Evolutionary conservation across 768 basidiomycete genomes (phyloP), one percentile per base, ranked within the genome.

Genomic region (Saitozyma podzolica): DNA sequence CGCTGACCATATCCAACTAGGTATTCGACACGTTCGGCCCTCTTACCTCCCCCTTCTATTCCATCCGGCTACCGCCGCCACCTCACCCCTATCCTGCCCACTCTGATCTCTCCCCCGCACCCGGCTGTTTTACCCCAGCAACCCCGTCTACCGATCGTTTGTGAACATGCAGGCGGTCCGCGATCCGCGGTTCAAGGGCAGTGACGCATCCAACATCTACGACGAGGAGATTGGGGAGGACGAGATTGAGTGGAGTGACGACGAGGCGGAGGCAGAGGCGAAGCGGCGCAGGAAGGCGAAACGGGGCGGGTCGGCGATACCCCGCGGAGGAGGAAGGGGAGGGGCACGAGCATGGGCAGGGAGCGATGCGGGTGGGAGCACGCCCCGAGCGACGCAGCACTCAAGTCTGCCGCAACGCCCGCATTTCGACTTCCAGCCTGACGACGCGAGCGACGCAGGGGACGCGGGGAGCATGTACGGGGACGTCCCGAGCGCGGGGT

Each of bases 1-100:
- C 39, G 11, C 53, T 47, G 45, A 47, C 45, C 11, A 47, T 6
- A 47, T 47, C 13, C 45, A 29, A 66, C 9, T 77, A 94, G 91
- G 83, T 97, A 56, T 90, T 89, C 75, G 95, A 98, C 80, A 96
- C 94, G 0, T 98, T 98, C 80, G 95, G 95, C 9, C 92, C 95
- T 3, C 91, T 94, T 9, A 84, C 85, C 17, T 88, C 90, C 62
- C 95, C 95, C 7, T 82, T 95, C 61, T 98, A 98, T 76, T 89
- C 92, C 69, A 83, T 97, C 66, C 87, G 87, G 72, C 91, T 94
- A 79, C 88, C 84, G 67, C 82, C 86, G 42, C 76, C 82, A 3
- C 88, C 86, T 68, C 71, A 70, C 61, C 76, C 76, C 10, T 66
- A 75, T 54, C 77, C 80, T 6, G 9, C 69, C 0, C 39, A 62